Conservation (phyloP, 1,284 basidiomycete genomes). For the Mycena citricolor region DNA sequence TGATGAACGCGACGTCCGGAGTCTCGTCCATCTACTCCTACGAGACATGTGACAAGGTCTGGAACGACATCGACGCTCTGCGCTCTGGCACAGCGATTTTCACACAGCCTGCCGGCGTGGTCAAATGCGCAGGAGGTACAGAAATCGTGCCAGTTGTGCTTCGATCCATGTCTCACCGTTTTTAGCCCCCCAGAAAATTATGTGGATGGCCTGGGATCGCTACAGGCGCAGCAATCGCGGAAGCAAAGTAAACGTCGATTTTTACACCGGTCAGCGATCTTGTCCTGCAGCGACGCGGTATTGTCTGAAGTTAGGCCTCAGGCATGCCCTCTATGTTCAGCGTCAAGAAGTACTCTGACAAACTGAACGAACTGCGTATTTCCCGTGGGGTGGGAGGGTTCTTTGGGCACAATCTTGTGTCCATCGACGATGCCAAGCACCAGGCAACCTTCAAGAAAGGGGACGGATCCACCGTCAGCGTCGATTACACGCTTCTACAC, state of each 20-base stretch:
- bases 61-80: constrained; percentile 77
- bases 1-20: constrained; percentile 75
- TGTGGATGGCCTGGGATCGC: constrained; percentile 92
- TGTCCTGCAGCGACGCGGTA: too few relatives aligned
- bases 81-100: constrained; percentile 86
- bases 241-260: constrained; percentile 70
- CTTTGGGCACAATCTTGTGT: constrained; percentile 85
- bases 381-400: constrained; percentile 78
- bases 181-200: constrained; percentile 87
- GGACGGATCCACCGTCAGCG: constrained; percentile 65
- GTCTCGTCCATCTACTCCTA: constrained; percentile 95
- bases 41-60: constrained; percentile 85
- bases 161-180: background rate
- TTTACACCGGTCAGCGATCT: too few relatives aligned
- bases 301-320: too few relatives aligned
- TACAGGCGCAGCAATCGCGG: constrained; percentile 60
- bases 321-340: constrained; percentile 93
- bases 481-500: constrained; percentile 85
- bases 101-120: constrained; percentile 91
- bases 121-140: constrained; percentile 92
- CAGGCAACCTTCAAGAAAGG: constrained; percentile 83
- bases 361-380: constrained; percentile 75
- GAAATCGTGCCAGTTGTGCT: constrained; percentile 4
- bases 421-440: constrained; percentile 68
- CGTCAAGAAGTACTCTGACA: constrained; percentile 89